Conservation (phyloP, 495 filamentous ascomycete genomes). For the Penicillium turbatum region DNA sequence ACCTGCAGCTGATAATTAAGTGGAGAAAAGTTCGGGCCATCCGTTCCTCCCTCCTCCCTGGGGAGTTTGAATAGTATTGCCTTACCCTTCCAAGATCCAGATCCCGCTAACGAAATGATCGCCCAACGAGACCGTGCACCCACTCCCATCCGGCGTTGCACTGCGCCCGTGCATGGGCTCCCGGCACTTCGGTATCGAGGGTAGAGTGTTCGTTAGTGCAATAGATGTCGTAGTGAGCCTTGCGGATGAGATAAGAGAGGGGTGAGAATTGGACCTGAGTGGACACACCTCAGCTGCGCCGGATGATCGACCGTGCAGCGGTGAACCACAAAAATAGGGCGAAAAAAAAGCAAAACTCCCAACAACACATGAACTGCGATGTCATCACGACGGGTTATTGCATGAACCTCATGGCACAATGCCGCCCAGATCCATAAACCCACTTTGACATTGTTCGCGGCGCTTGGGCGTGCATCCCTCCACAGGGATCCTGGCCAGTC, state of each 20-base stretch:
- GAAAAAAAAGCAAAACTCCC: conserved; percentile 5
- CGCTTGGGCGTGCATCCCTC: not conserved
- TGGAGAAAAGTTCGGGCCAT: not conserved
- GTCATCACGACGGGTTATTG: not conserved
- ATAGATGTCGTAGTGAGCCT: not conserved
- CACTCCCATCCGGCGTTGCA: not conserved
- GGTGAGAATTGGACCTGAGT: not conserved
- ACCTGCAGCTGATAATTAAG: conserved; percentile 1
- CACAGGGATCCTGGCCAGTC: not conserved
- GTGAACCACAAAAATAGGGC: not conserved
- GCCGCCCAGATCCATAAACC: not conserved
- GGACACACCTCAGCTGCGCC: conserved; percentile 14
- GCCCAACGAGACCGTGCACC: conserved; percentile 1
- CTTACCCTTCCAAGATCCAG: not conserved
- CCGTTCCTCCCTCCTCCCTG: not conserved
- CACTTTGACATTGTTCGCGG: conserved; percentile 1
- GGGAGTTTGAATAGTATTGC: not conserved
- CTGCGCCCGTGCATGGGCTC: not conserved
- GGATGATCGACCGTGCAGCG: conserved; percentile 15
- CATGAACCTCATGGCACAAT: conserved; percentile 1
- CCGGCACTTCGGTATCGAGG: not conserved
- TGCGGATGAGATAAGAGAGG: not conserved
- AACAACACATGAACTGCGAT: not conserved
- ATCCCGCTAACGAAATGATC: conserved; percentile 6
- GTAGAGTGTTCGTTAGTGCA: not conserved